These are phyloP conservation scores for Aspergillus puulaauensis DNA, from an alignment of 2,329 filamentous ascomycete genomes.

Conservation along the genomic window DNA sequence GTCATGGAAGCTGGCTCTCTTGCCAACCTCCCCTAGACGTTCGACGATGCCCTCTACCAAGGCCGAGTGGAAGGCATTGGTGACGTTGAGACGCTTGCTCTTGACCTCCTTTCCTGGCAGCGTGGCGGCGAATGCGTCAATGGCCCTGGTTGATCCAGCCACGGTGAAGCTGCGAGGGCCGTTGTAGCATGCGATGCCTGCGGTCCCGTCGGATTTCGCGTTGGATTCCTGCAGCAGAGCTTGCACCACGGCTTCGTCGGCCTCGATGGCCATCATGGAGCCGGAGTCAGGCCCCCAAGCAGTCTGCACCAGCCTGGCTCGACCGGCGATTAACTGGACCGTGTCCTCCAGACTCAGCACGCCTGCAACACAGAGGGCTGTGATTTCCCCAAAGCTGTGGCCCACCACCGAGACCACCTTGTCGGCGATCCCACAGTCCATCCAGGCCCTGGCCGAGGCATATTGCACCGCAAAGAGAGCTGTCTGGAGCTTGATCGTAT, in stretches of 20 bases:
- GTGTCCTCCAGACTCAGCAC: constrained; percentile 31
- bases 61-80: constrained; percentile 50
- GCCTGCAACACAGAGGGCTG: constrained; percentile 34
- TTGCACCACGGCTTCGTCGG: neutral
- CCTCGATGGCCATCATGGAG: constrained; percentile 36
- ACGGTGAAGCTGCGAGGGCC: constrained; percentile 45
- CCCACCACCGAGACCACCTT: constrained; percentile 33
- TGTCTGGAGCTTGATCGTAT: constrained; percentile 35
- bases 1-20: neutral
- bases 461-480: constrained; percentile 41
- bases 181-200: constrained; percentile 50
- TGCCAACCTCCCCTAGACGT: neutral
- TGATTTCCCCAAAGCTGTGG: constrained; percentile 41
- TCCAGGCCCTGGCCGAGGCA: constrained; percentile 37
- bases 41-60: neutral
- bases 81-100: constrained; percentile 44
- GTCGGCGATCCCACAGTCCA: constrained; percentile 34
- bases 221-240: neutral
- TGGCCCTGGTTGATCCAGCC: constrained; percentile 35
- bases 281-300: constrained; percentile 35
- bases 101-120: neutral
- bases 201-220: neutral
- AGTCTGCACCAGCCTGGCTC: constrained; percentile 31
- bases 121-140: constrained; percentile 24
- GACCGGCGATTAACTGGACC: constrained; percentile 24